Percentiles rank a stretch among this genome's conserved stretches.
Evolutionary conservation across 306 rosid genomes (phyloP).

Genomic region (Delonix regia): DNA sequence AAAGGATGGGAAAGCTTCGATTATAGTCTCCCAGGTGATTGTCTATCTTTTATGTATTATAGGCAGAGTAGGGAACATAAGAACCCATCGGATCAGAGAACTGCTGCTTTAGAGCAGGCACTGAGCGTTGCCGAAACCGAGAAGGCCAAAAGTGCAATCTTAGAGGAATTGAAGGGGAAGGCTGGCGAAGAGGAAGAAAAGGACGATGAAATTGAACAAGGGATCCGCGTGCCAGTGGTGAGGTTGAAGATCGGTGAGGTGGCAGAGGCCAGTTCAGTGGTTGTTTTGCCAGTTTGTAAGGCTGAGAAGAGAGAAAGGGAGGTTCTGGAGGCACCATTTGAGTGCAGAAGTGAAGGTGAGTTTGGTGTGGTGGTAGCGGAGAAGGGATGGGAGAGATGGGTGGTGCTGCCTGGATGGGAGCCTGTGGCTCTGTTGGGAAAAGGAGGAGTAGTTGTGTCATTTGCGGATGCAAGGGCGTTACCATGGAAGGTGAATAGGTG

Average conservation of each 20-base stretch:
- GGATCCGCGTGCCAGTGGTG: slow-evolving; percentile 71
- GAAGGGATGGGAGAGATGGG: slow-evolving; percentile 90
- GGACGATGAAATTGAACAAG: background rate
- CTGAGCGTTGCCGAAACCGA: slow-evolving; percentile 57
- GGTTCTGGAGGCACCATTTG: slow-evolving; percentile 72
- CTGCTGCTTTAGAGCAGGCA: slow-evolving; percentile 55
- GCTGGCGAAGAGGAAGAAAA: background rate
- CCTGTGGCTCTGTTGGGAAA: slow-evolving; percentile 50
- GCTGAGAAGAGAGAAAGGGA: slow-evolving; percentile 55
- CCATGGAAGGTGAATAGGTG: slow-evolving; percentile 83
- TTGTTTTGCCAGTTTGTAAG: slow-evolving; percentile 69
- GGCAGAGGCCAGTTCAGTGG: slow-evolving; percentile 71
- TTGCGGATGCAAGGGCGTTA: slow-evolving; percentile 72
- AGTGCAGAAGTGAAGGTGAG: slow-evolving; percentile 58
- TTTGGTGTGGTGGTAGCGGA: slow-evolving; percentile 82
- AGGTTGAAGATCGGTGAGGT: slow-evolving; percentile 85
- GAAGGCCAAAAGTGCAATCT: slow-evolving; percentile 46
- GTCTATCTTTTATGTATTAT: slow-evolving; percentile 69
- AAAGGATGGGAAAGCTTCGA: slow-evolving; percentile 72
- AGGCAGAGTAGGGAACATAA: slow-evolving; percentile 66
- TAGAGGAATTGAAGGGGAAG: slow-evolving; percentile 42
- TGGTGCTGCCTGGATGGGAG: slow-evolving; percentile 79
- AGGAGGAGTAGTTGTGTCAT: slow-evolving; percentile 76
- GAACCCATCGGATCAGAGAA: slow-evolving; percentile 52
- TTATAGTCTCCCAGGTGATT: slow-evolving; percentile 68